A percentile compares a stretch with the other conserved stretches of the same genome.
Conservation (phyloP, 139 green algal species). For the Edaphochlamys debaryana region DNA sequence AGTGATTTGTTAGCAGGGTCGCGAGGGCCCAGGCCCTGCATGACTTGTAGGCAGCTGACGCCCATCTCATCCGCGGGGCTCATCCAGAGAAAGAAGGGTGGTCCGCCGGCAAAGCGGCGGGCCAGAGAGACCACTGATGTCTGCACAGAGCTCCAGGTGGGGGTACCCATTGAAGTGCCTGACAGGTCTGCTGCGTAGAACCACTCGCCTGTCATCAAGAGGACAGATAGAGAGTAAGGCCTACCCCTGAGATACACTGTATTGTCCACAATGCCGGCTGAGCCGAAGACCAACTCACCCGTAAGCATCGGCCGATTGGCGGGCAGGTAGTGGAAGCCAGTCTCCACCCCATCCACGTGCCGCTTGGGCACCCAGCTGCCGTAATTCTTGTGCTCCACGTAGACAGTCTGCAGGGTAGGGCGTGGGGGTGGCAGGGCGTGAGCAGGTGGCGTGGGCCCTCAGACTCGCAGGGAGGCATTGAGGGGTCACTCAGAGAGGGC, state of each 20-base stretch:
- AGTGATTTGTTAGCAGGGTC: not conserved
- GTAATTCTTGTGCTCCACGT: not conserved
- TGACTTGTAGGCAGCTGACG: not conserved
- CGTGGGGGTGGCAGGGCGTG: too few relatives aligned
- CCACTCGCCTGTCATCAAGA: too few relatives aligned
- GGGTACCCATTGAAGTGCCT: not conserved
- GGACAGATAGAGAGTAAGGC: too few relatives aligned
- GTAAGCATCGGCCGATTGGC: not conserved
- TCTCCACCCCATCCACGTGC: not conserved
- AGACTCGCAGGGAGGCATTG: too few relatives aligned
- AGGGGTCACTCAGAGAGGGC: too few relatives aligned
- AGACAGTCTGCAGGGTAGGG: too few relatives aligned
- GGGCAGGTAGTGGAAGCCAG: not conserved
- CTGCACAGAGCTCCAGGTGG: not conserved
- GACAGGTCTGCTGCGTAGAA: not conserved
- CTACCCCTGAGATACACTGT: too few relatives aligned
- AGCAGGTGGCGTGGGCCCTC: too few relatives aligned
- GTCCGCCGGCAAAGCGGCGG: too few relatives aligned
- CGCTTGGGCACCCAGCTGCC: constrained; percentile 2
- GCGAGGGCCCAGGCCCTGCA: not conserved
- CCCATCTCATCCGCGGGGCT: not conserved
- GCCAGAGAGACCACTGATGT: not conserved
- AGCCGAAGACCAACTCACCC: not conserved
- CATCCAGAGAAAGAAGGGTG: not conserved
- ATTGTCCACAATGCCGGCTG: too few relatives aligned